Evolutionary conservation across 2,329 filamentous ascomycete genomes (phyloP), one percentile per base, ranked within the genome.

Genomic region (Claviceps sorghi): DNA sequence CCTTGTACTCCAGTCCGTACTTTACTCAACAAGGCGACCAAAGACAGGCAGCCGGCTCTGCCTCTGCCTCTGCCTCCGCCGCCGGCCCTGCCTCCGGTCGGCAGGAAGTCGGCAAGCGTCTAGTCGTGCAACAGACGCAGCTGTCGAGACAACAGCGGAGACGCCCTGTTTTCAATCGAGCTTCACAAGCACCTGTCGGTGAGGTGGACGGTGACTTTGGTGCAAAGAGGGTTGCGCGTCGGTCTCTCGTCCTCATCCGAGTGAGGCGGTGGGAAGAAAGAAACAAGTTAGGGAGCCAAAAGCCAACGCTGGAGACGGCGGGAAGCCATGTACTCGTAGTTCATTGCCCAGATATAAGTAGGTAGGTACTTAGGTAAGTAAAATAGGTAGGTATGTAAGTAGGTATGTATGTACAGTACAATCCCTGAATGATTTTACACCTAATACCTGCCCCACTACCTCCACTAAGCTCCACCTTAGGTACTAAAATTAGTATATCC

Each of bases 241-340:
- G 48, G 48, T n/a, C 13, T 38, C 15, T 17, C 29, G 30, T 10
- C 7, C 19, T 36, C 34, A 21, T 42, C 15, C 50, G 36, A 52
- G 22, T 19, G 47, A 40, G 42, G 29, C 17, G 17, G 26, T 44
- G 48, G 51, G 45, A 49, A n/a, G 47, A 34, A 46, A 40, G 43
- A 43, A 47, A 19, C 50, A 22, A 26, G 22, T 46, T 15, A 5
- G 26, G 5, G 5, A 26, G 43, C n/a, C n/a, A 50, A 17, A 47
- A 45, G 50, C 48, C 50, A 45, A 54, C 17, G 21, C 38, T 53
- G 51, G 51, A 40, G 43, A 52, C 50, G 42, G 53, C 48, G 48
- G 50, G 50, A 53, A 43, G 47, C 36, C 51, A 50, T 50, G 38
- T 52, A 52, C 49, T 38, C 21, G 44, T 36, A 42, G 4, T 42